Percentiles rank a stretch among this genome's conserved stretches.
Conservation (phyloP, 176 grass and related monocot species). For the Raddia guianensis region DNA sequence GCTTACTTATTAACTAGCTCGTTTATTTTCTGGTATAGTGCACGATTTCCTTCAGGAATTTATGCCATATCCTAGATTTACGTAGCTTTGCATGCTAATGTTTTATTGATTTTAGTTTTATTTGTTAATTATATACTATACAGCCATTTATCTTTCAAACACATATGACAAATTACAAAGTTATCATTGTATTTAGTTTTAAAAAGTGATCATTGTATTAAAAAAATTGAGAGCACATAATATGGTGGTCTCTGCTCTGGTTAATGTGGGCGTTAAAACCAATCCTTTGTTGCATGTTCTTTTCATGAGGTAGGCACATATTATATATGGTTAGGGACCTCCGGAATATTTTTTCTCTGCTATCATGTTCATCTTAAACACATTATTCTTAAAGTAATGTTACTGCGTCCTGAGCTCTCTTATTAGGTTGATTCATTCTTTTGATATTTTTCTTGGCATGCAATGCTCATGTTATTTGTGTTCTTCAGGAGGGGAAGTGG, state of each 20-base stretch:
- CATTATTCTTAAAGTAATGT: constrained; percentile 12
- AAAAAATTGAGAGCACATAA: background rate
- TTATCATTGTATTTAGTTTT: background rate
- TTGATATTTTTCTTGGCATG: constrained; percentile 4
- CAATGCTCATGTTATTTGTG: constrained; percentile 26
- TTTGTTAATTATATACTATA: constrained; percentile 3
- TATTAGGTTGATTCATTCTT: constrained; percentile 1
- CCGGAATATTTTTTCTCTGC: background rate
- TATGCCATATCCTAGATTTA: background rate
- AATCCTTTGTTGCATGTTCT: background rate
- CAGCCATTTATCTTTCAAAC: background rate
- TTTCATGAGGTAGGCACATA: background rate
- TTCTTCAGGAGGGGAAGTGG: constrained; percentile 89
- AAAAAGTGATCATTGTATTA: background rate
- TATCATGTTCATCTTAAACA: constrained; percentile 7
- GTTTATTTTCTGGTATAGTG: constrained; percentile 18
- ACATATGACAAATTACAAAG: background rate
- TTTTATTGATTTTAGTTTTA: constrained; percentile 27
- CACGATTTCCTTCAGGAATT: background rate
- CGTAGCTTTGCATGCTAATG: background rate
- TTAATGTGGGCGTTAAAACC: background rate
- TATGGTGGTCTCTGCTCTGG: constrained; percentile 4
- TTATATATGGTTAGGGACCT: background rate
- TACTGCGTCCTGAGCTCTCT: background rate
- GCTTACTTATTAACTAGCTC: constrained; percentile 22